Evolutionary conservation across 75 land plant genomes (phyloP).

Genomic region (Chamaecyparis obtusa): DNA sequence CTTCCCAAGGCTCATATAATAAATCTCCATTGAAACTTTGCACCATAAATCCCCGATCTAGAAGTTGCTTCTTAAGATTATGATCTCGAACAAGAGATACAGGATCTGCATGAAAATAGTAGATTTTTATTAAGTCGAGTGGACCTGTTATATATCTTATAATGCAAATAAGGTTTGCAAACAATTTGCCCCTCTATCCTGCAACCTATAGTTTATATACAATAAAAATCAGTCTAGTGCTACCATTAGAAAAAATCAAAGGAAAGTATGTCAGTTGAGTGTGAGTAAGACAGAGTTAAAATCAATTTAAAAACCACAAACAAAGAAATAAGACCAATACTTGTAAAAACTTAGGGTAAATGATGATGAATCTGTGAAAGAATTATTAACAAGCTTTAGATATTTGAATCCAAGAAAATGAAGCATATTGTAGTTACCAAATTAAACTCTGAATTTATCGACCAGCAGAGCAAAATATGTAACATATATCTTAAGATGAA

Average conservation of each 20-base stretch:
- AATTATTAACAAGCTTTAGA: neutral
- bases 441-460: neutral
- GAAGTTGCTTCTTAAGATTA: conserved; percentile 45
- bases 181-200: neutral
- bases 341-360: neutral
- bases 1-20: conserved; percentile 80
- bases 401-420: neutral
- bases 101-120: conserved; percentile 47
- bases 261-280: neutral
- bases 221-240: neutral
- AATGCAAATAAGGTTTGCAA: neutral
- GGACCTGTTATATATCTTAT: neutral
- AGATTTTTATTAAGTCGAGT: neutral
- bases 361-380: neutral
- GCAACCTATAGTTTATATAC: neutral
- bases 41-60: conserved; percentile 48
- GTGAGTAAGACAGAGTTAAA: neutral
- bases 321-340: neutral
- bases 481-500: neutral
- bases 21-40: conserved; percentile 67
- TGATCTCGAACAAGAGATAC: conserved; percentile 79
- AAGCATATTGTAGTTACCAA: neutral
- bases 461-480: neutral
- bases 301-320: neutral
- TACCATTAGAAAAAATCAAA: neutral